Evolutionary conservation across 116 monocot genomes (phyloP).

Genomic region (Dioscorea cayenensis): DNA sequence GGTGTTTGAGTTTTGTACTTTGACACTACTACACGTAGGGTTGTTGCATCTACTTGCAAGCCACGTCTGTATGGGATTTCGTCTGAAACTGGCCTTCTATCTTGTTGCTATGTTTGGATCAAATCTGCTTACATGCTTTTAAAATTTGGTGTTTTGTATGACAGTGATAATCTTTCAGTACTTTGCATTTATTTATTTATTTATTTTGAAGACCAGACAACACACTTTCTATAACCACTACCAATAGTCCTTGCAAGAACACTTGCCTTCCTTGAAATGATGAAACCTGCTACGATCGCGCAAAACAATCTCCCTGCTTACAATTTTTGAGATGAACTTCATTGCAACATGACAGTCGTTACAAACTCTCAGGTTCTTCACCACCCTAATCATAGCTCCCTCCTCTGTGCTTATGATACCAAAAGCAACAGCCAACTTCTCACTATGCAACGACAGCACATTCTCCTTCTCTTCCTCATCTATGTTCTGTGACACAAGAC

Average conservation of each 20-base stretch:
- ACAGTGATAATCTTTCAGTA: too few species aligned
- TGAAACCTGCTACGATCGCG: slow-evolving; percentile 66
- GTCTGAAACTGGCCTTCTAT: too few species aligned
- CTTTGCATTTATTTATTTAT: too few species aligned
- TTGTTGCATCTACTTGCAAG: too few species aligned
- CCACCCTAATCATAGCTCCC: slow-evolving; percentile 43
- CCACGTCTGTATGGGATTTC: too few species aligned
- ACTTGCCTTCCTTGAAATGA: slow-evolving; percentile 43
- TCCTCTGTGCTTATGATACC: slow-evolving; percentile 45
- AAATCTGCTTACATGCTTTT: too few species aligned
- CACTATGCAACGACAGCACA: slow-evolving; percentile 51
- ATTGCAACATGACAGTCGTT: slow-evolving; percentile 57
- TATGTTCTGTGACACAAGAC: slow-evolving; percentile 37
- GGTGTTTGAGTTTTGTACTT: too few species aligned
- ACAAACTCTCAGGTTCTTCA: slow-evolving; percentile 63
- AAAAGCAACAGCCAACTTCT: slow-evolving; percentile 60
- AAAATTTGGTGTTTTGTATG: too few species aligned
- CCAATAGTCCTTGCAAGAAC: slow-evolving; percentile 62
- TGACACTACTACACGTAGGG: too few species aligned
- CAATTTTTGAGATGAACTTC: slow-evolving; percentile 48
- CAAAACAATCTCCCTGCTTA: slow-evolving; percentile 40
- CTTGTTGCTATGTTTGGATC: too few species aligned
- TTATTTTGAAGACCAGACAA: too few species aligned
- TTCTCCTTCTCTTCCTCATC: slow-evolving; percentile 70
- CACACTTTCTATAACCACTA: background rate